Evolutionary conservation across 169 alveolate species (phyloP), one percentile per base, ranked within the genome.

Genomic region (Plasmodium blacklocki): DNA sequence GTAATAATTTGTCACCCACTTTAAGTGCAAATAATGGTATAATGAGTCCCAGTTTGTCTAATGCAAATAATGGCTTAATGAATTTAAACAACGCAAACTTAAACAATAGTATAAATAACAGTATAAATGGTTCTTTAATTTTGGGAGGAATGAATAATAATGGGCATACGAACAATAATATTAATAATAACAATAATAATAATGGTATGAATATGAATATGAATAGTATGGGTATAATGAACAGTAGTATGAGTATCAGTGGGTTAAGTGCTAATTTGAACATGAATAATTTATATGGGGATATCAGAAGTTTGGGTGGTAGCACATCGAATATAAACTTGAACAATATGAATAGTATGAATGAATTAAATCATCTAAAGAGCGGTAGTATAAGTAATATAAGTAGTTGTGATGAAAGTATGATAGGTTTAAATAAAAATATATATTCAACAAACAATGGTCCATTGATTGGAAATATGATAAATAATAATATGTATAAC

Each of bases 251-350:
- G 23, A 9, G 11, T 11, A 29, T 67, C 5, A 80, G 23, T 19
- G 80, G 73, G 9, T 18, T 54, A 47, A 80, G 68, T 39, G 32
- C 73, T 23, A 67, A 26, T 32, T 59, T 80, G 21, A 80, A 67
- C 45, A 67, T 67, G 43, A 80, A 50, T 60, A 72, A 21, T 64
- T 29, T 64, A 19, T 64, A 64, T 80, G 75, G 39, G 18, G 72
- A 54, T 1, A 14, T 64, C 4, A 58, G 67, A 18, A 72, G 32
- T 72, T 15, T 50, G 12, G 15, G 18, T n/a, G 15, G 18, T n/a
- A 54, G 50, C 32, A 12, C 32, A 12, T 19, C 62, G 15, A 32
- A 45, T 15, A 29, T 26, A 18, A 64, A 64, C 14, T 12, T 64
- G 50, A 47, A 73, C 32, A 45, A 50, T 15, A 39, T 21, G 12